Base-by-base conservation (phyloP, 2,329 filamentous ascomycete genomes). In the Aaosphaeria arxii region DNA sequence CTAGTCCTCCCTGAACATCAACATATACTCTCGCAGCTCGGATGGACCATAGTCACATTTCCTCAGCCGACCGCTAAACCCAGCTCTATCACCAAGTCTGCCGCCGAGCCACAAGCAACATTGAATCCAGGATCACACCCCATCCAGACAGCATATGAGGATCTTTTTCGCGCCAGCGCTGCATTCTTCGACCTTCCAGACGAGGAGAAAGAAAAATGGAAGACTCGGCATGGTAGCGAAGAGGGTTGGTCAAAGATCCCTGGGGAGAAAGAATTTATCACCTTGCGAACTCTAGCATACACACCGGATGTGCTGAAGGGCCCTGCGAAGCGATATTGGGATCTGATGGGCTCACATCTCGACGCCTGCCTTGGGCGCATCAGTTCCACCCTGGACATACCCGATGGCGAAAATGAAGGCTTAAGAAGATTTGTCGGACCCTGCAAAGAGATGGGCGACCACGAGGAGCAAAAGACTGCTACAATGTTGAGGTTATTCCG, bases 181-280 rank as follows among this genome's bases (percentile, higher is more conserved):
- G 40, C 50, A 2, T 71, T 71, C 51, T 71, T 71, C 52, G 46
- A 52, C 29, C 58, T 57, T 2, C 56, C 62, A 5, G 45, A 50
- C 32, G 35, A 46, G 0, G 52, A 63, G 30, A 71, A 71, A 40
- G 11, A 43, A 11, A 39, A 50, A 35, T 71, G 63, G 65, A 62
- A 62, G 33, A 66, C 63, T 38, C 55, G 55, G n/a, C 60, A 69
- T 32, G 58, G 61, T 13, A 56, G 57, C 38, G 68, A 71, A 55
- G 68, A 70, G 55, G 68, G 68, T 32, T 71, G 65, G 63, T 58
- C 55, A 24, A 57, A 56, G 17, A 65, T 71, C 13, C 56, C 55
- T 0, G 67, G 68, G 6, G 68, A 71, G 45, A 71, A 71, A 46
- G 68, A 71, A 48, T 71, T 71, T 52, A 67, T 71, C 49, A 71